phyloP scores from a whole-genome alignment of 177 flowering plant species.

The Tripterygium wilfordii region DNA sequence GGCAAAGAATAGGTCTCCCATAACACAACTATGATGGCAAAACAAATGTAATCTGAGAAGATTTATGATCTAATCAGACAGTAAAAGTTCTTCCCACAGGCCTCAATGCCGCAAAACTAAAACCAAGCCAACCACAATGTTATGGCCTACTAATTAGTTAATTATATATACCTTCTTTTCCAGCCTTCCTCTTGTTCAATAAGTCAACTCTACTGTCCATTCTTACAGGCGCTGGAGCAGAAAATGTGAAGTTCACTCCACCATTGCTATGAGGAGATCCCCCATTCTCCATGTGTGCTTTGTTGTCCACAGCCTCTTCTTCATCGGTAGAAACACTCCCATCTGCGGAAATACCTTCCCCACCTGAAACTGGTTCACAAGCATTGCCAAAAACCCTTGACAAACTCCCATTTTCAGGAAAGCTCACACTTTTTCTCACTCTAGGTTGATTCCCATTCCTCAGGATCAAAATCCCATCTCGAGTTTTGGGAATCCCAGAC shows the following conservation, averaged over 20 bases:
- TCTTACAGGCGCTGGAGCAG: constrained; percentile 59
- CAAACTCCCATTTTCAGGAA: constrained; percentile 43
- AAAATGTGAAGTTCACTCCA: constrained; percentile 30
- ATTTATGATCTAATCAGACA: too few species aligned
- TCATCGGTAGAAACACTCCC: constrained; percentile 25
- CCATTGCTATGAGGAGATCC: constrained; percentile 31
- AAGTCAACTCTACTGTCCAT: constrained; percentile 55
- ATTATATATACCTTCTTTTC: constrained; percentile 15
- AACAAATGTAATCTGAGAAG: too few species aligned
- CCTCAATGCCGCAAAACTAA: too few species aligned
- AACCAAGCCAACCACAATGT: too few species aligned
- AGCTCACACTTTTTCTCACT: constrained; percentile 49
- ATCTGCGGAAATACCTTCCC: constrained; percentile 11
- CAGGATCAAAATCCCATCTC: constrained; percentile 24
- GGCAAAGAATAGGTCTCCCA: too few species aligned
- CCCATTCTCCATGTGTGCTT: constrained; percentile 22
- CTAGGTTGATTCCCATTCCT: constrained; percentile 20
- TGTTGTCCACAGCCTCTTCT: constrained; percentile 31
- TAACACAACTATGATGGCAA: too few species aligned
- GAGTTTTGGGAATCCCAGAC: constrained; percentile 6
- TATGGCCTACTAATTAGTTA: not conserved
- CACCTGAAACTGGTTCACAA: constrained; percentile 14
- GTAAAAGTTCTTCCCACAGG: too few species aligned
- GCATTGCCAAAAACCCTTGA: constrained; percentile 15
- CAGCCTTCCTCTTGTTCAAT: constrained; percentile 20